Conservation (phyloP, 2,329 filamentous ascomycete genomes). For the Paracamarosporium sp. region DNA sequence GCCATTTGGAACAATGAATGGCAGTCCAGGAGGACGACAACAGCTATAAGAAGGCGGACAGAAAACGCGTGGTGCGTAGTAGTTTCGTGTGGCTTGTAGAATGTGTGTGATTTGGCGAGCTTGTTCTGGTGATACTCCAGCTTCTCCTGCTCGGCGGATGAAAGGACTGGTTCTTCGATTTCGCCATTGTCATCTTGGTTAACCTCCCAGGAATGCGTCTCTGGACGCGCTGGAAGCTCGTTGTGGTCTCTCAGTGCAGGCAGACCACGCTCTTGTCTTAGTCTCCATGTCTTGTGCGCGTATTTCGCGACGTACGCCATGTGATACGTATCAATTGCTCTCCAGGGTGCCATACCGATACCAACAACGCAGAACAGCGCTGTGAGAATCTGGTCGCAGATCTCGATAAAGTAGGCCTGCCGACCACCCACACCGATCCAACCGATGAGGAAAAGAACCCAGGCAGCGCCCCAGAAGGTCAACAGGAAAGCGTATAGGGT, state of each 20-base stretch:
- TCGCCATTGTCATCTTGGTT: conserved; percentile 31
- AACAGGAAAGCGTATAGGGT: conserved; percentile 88
- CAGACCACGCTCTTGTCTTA: conserved; percentile 66
- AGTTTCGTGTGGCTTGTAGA: conserved; percentile 89
- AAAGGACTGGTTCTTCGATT: conserved; percentile 66
- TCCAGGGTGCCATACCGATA: conserved; percentile 71
- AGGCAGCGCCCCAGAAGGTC: conserved; percentile 82
- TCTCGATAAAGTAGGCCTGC: conserved; percentile 66
- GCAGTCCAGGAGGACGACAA: conserved; percentile 77
- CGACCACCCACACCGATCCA: conserved; percentile 82
- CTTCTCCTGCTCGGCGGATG: conserved; percentile 67
- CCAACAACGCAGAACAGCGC: conserved; percentile 69
- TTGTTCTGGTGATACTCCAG: conserved; percentile 80
- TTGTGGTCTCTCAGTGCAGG: conserved; percentile 71
- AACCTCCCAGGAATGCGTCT: conserved; percentile 51
- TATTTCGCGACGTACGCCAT: conserved; percentile 82
- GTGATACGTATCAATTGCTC: conserved; percentile 83
- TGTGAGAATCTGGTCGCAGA: conserved; percentile 65
- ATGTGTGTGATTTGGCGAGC: conserved; percentile 81
- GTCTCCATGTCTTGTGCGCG: conserved; percentile 68
- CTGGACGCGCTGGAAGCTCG: conserved; percentile 63
- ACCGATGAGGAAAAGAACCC: conserved; percentile 86
- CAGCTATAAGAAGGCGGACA: conserved; percentile 72
- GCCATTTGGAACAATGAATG: conserved; percentile 83
- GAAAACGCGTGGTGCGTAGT: conserved; percentile 84